Evolutionary conservation across 2,329 filamentous ascomycete genomes (phyloP), one percentile per base, ranked within the genome.

Genomic region (Amphichorda felina): DNA sequence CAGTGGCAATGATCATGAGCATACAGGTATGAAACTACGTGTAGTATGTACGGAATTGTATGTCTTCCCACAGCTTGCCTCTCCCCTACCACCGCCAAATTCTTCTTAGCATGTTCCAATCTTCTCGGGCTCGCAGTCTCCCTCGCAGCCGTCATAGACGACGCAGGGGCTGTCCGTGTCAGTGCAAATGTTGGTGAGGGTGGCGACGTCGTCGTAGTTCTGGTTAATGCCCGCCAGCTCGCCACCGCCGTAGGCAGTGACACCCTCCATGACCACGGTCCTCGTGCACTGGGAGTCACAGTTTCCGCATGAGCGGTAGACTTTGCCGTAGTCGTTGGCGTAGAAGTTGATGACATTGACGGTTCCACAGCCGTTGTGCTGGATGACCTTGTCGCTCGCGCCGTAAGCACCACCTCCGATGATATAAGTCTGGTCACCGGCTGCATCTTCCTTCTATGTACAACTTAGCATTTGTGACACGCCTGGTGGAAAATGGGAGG

Each of bases 301-400:
- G 36, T 33, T 69, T 21, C 66, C 67, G 45, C 66, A 72, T 40
- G 55, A 61, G 36, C 67, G 62, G 38, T 63, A 63, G 11, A 71
- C 50, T 44, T 70, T 71, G 34, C 66, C 67, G 30, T 38, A 70
- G 42, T 61, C 49, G 41, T 54, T 57, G 41, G 36, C 36, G 36
- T 38, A 38, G 30, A 38, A 38, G 36, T 38, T 34, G 30, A 33
- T 15, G 22, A 60, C 48, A 13, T 45, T 42, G 14, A 60, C 44
- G 0, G 56, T 60, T n/a, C 60, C 60, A 11, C 52, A 53, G 2
- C 60, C 60, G 43, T 63, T 63, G 46, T 58, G 57, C 39, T 64
- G 61, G 16, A 62, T 40, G 31, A 62, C 49, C 46, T 64, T 65
- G 39, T 63, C 61, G 1, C 44, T 22, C 3, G 50, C 59, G 27